phyloP scores from a whole-genome alignment of 2,329 filamentous ascomycete species.

The Lachnellula occidentalis region DNA sequence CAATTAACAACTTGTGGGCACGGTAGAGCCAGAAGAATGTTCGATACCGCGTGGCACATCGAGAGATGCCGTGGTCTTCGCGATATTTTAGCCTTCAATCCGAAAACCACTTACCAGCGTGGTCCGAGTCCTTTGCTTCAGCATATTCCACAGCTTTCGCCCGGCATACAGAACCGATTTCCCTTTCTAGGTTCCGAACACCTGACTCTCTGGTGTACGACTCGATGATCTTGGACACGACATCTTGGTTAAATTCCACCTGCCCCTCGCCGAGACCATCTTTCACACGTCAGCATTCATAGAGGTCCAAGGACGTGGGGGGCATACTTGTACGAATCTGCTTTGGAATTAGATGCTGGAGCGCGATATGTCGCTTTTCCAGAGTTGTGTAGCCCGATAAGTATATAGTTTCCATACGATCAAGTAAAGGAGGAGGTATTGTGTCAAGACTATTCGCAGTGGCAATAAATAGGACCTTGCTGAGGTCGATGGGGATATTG shows the following conservation, averaged over 20 bases:
- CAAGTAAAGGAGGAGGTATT: conserved; percentile 86
- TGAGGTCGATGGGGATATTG: conserved; percentile 90
- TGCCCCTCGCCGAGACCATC: conserved; percentile 73
- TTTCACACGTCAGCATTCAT: conserved; percentile 20
- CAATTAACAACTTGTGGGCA: too few species aligned
- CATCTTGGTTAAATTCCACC: conserved; percentile 71
- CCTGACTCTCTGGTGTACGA: conserved; percentile 95
- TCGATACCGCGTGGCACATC: too few species aligned
- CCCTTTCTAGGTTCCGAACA: conserved; percentile 91
- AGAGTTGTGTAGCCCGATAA: conserved; percentile 94
- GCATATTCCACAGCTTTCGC: conserved; percentile 93
- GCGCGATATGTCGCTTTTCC: conserved; percentile 93
- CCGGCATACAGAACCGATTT: conserved; percentile 90
- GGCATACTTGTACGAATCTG: conserved; percentile 69
- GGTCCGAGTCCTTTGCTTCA: conserved; percentile 72
- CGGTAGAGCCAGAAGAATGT: too few species aligned
- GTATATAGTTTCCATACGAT: conserved; percentile 94
- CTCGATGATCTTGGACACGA: conserved; percentile 92
- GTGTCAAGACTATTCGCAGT: conserved; percentile 94
- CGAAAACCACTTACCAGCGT: conserved; percentile 31
- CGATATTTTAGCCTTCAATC: neutral
- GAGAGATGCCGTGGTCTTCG: too few species aligned
- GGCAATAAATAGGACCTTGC: conserved; percentile 95
- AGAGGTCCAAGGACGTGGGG: neutral
- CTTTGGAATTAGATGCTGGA: conserved; percentile 90